Evolutionary conservation across 805 yeast genomes (phyloP).

Genomic region (Barnettozyma vustinii): DNA sequence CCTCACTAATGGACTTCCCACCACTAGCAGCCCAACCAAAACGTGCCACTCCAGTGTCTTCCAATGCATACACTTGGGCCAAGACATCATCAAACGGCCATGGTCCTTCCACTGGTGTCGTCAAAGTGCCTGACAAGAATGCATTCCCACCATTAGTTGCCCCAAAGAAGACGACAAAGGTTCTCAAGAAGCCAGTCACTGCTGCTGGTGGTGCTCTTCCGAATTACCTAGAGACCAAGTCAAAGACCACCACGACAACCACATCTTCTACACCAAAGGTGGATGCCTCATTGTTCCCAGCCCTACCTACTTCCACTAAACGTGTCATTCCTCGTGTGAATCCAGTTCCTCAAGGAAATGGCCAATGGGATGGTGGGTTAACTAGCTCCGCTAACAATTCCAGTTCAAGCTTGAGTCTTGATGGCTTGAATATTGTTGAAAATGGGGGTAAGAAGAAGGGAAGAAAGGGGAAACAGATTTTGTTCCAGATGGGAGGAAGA

Average conservation of each 20-base stretch:
- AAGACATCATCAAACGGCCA: background rate
- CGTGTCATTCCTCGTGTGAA: slow-evolving; percentile 53
- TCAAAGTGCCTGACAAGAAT: background rate
- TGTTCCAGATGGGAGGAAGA: slow-evolving; percentile 46
- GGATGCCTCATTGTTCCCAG: slow-evolving; percentile 41
- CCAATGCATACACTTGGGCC: slow-evolving; percentile 1
- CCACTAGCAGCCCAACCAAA: slow-evolving; percentile 1
- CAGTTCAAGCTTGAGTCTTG: slow-evolving; percentile 10
- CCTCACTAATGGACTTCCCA: background rate
- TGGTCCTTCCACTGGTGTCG: background rate
- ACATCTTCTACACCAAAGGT: slow-evolving; percentile 15
- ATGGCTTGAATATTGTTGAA: slow-evolving; percentile 15
- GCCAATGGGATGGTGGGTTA: slow-evolving; percentile 26
- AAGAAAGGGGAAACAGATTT: slow-evolving; percentile 47
- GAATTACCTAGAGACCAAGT: slow-evolving; percentile 18
- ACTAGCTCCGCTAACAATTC: slow-evolving; percentile 14
- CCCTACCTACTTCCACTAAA: slow-evolving; percentile 38
- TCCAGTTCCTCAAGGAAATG: slow-evolving; percentile 37
- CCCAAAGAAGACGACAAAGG: background rate
- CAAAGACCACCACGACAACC: slow-evolving; percentile 17
- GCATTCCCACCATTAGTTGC: background rate
- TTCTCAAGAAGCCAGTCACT: slow-evolving; percentile 17
- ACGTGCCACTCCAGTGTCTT: slow-evolving; percentile 1
- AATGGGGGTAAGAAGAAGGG: slow-evolving; percentile 26
- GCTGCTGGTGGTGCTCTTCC: slow-evolving; percentile 8